Evolutionary conservation across 169 alveolate genomes (phyloP), one percentile per base, ranked within the genome.

Genomic region (Plasmodium inui): DNA sequence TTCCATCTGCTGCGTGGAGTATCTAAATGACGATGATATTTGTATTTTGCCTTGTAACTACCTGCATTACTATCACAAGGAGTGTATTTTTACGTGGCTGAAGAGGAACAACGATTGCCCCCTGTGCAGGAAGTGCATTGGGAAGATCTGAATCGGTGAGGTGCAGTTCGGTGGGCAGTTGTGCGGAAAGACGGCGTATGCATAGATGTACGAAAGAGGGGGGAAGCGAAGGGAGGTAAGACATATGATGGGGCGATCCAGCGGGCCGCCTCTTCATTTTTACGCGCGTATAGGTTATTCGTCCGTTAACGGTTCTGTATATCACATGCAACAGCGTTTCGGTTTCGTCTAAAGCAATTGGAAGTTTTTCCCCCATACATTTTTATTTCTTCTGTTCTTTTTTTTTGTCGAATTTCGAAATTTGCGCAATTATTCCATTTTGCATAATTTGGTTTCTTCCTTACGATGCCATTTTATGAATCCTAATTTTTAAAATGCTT

Each of bases 31-130:
- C 72, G 98, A 96, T 73, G 85, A 81, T 71, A 93, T 96, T 34
- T 95, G 93, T 79, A 84, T 96, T 67, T 81, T 96, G 92, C 98
- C 98, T 1, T 96, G 98, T 57, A 96, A 96, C 76, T 94, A 92
- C 39, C 93, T 96, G 37, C 98, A 96, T 76, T 85, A 94, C 67
- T 96, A 92, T 81, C 98, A 96, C 95, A 86, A 88, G 73, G 97
- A 95, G n/a, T 96, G 98, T 74, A 95, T 96, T 46, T 82, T 82
- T 84, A 95, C 92, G 10, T 96, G 98, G 98, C 80, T 96, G 92
- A 89, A 95, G 72, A 92, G 95, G 73, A 96, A 96, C 73, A 78
- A 93, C 71, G 95, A 93, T 46, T 96, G 98, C 90, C 98, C 98
- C 7, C 94, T 96, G 22, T 96, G 98, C 72, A 90, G 98, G 22